phyloP scores from a whole-genome alignment of 2,329 filamentous ascomycete species.

The Diaporthe batatas region DNA sequence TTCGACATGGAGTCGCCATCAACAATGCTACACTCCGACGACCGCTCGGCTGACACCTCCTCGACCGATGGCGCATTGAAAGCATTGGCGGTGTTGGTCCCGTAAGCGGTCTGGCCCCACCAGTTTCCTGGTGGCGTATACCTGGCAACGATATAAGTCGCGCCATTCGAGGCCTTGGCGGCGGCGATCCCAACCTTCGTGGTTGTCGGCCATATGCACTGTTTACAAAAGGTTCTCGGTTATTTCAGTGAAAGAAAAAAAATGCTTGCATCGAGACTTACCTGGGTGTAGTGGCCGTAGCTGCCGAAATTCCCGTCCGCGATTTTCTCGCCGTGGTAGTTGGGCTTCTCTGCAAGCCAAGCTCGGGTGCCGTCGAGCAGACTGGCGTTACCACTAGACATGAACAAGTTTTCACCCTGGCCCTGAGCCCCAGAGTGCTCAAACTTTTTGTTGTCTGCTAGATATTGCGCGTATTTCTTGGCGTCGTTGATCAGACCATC shows the following conservation, averaged over 20 bases:
- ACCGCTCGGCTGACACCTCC: background rate
- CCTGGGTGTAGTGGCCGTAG: slow-evolving; percentile 42
- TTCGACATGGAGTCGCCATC: slow-evolving; percentile 6
- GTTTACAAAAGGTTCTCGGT: background rate
- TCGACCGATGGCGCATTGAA: too few relatives aligned
- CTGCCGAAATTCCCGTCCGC: slow-evolving; percentile 38
- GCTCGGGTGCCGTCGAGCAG: slow-evolving; percentile 16
- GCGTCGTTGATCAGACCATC: background rate
- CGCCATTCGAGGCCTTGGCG: slow-evolving; percentile 36
- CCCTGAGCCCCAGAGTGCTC: slow-evolving; percentile 26
- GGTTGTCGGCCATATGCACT: slow-evolving; percentile 42
- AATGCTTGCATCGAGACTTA: background rate
- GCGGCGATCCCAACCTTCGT: slow-evolving; percentile 41
- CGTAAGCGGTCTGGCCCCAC: slow-evolving; percentile 15
- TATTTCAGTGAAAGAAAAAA: background rate
- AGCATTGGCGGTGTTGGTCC: background rate
- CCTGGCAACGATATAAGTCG: slow-evolving; percentile 39
- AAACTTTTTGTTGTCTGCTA: slow-evolving; percentile 7
- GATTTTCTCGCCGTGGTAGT: slow-evolving; percentile 41
- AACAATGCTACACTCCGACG: background rate
- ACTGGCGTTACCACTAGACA: slow-evolving; percentile 11
- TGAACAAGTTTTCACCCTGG: slow-evolving; percentile 40
- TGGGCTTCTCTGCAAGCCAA: slow-evolving; percentile 40
- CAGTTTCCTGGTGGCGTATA: slow-evolving; percentile 40
- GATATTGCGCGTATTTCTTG: slow-evolving; percentile 5